Percentiles rank a stretch among this genome's conserved stretches.
phyloP scores from a whole-genome alignment of 2,329 filamentous ascomycete species.

The Fusarium stilboides region DNA sequence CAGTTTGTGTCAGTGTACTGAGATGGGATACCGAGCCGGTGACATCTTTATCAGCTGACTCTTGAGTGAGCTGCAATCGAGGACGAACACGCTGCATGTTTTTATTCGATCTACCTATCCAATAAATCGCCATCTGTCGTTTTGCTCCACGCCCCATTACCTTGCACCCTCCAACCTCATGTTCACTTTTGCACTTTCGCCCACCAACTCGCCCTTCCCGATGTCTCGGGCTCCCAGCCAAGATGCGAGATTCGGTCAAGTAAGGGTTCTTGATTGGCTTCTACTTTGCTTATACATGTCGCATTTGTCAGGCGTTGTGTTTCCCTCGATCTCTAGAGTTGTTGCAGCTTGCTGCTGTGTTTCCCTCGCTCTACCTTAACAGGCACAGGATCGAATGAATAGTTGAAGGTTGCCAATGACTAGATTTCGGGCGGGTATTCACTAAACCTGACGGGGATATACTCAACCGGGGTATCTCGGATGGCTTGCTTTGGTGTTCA shows the following conservation, averaged over 20 bases:
- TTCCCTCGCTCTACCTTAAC: slow-evolving; percentile 25
- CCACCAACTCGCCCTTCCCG: slow-evolving; percentile 22
- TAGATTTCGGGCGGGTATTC: slow-evolving; percentile 6
- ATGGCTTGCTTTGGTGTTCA: slow-evolving; percentile 44
- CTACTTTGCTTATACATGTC: slow-evolving; percentile 11
- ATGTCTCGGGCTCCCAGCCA: slow-evolving; percentile 11
- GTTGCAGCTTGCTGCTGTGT: slow-evolving; percentile 24
- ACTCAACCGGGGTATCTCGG: slow-evolving; percentile 37
- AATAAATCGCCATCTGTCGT: slow-evolving; percentile 30
- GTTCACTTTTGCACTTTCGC: slow-evolving; percentile 20
- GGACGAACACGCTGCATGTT: slow-evolving; percentile 38
- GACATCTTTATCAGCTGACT: slow-evolving; percentile 32
- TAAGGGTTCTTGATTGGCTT: slow-evolving; percentile 47
- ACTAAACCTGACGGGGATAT: slow-evolving; percentile 38
- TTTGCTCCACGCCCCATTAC: slow-evolving; percentile 36
- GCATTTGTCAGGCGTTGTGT: slow-evolving; percentile 32
- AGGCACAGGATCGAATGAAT: slow-evolving; percentile 17
- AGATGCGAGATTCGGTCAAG: slow-evolving; percentile 48
- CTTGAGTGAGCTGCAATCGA: slow-evolving; percentile 19
- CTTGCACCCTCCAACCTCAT: slow-evolving; percentile 36
- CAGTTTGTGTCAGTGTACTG: background rate
- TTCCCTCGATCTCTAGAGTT: slow-evolving; percentile 19
- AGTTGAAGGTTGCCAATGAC: slow-evolving; percentile 8
- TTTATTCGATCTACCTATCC: slow-evolving; percentile 36
- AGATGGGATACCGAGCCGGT: background rate